A percentile compares a stretch with the other conserved stretches of the same genome.
Evolutionary conservation across 2,329 filamentous ascomycete genomes (phyloP).

Genomic region (Microcyclospora pomicola): DNA sequence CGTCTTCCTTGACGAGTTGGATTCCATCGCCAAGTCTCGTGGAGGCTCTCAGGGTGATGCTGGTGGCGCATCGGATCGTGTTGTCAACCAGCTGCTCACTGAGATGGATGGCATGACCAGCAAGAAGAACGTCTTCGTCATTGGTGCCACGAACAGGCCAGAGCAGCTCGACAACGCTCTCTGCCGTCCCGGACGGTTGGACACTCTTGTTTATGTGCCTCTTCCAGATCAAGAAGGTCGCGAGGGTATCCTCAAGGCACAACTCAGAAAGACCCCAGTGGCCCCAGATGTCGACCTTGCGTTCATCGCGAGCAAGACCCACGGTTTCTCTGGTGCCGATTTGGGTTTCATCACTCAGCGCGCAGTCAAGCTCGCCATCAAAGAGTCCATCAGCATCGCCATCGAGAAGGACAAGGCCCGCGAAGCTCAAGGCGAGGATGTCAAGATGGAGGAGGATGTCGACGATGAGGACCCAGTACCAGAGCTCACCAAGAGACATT

Average conservation of each 20-base stretch:
- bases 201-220: conserved; percentile 96
- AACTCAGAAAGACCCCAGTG: conserved; percentile 96
- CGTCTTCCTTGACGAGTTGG: conserved; percentile 96
- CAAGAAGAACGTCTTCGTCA: conserved; percentile 99
- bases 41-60: conserved; percentile 92
- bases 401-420: conserved; percentile 84
- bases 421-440: conserved; percentile 60
- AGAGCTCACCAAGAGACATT: conserved; percentile 89
- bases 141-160: conserved; percentile 94
- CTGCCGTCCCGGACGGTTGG: conserved; percentile 95
- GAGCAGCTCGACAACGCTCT: conserved; percentile 97
- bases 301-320: conserved; percentile 91
- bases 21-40: conserved; percentile 98
- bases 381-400: conserved; percentile 79
- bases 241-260: conserved; percentile 79
- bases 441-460: conserved; percentile 62
- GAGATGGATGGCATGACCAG: conserved; percentile 99
- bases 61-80: conserved; percentile 95
- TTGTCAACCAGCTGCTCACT: conserved; percentile 98
- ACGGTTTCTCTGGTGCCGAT: conserved; percentile 99
- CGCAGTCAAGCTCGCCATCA: conserved; percentile 98
- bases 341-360: conserved; percentile 97
- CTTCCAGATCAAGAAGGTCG: conserved; percentile 85
- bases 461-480: conserved; percentile 81
- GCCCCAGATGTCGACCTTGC: conserved; percentile 72